A percentile compares a stretch with the other conserved stretches of the same genome.
These are phyloP conservation scores for Lactifluus rugatus DNA, from an alignment of 768 basidiomycete species.

Conservation along the genomic window DNA sequence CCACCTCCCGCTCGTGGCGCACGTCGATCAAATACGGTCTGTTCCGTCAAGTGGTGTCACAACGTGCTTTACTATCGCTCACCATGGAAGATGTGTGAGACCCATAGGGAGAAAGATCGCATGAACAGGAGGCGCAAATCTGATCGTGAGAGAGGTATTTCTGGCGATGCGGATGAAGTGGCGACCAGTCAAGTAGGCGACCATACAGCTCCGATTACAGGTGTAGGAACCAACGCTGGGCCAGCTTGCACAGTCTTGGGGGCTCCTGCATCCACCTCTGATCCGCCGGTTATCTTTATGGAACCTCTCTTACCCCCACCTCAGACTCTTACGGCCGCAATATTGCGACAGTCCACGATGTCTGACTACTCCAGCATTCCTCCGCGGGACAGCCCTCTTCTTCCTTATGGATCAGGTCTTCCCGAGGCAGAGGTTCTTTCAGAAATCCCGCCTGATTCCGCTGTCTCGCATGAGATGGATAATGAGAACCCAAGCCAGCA, in stretches of 20 bases:
- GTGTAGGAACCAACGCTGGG: background rate
- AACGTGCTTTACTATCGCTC: conserved; percentile 35
- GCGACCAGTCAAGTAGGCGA: background rate
- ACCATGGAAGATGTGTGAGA: conserved; percentile 43
- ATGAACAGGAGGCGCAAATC: conserved; percentile 25
- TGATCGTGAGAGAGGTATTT: conserved; percentile 20
- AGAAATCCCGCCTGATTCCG: background rate
- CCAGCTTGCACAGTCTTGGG: background rate
- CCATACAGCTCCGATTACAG: background rate
- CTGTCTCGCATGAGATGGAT: background rate
- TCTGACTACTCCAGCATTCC: background rate
- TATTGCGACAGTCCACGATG: background rate
- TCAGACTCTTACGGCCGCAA: background rate
- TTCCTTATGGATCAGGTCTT: background rate
- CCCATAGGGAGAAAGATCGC: conserved; percentile 33
- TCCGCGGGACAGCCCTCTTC: conserved; percentile 1
- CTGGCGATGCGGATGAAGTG: conserved; percentile 2
- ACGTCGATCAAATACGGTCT: conserved; percentile 30
- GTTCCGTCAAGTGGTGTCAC: conserved; percentile 33
- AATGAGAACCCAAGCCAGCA: background rate
- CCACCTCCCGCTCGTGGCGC: conserved; percentile 26
- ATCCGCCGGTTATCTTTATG: conserved; percentile 11
- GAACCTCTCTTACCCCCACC: conserved; percentile 16
- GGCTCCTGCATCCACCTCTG: background rate
- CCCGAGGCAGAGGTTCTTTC: background rate